Evolutionary conservation across 176 grass and related monocot species (phyloP), one percentile per base, ranked within the genome.

Genomic region (Secale cereale): DNA sequence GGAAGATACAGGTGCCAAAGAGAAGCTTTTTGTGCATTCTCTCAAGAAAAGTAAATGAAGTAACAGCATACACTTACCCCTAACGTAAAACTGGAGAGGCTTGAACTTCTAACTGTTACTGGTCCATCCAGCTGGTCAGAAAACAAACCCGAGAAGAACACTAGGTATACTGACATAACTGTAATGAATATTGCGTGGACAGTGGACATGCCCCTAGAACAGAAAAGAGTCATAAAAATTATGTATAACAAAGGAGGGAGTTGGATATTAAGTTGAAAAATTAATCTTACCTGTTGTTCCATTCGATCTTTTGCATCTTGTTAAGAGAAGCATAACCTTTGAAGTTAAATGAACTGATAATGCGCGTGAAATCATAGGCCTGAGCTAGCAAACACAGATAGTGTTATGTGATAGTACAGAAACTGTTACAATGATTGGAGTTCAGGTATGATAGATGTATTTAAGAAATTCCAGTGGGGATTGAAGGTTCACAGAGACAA

Each of bases 131-230:
- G 60, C 65, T 83, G 68, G 87, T 98, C 96, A 68, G 91, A 95
- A 84, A 98, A 98, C 70, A 98, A 62, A 83, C 85, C 88, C 40
- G 91, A 95, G 64, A 95, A 92, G 81, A 98, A 98, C 48, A 98
- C 91, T 83, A 98, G 71, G 86, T 98, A 98, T 81, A 87, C 32
- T 46, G 96, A 94, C 89, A 98, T 87, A 17, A 86, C 19, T 27
- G 89, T 95, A 45, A 95, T 98, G 87, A 93, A 95, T 87, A 95
- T 50, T 74, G 96, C 96, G 82, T 98, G 96, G 56, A 78, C 91
- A 78, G 85, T 98, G 86, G 96, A 98, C 96, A 98, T 98, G 72
- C 93, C 96, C 88, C 96, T 98, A 64, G 35, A n/a, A n/a, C 13
- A 45, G 41, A 86, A 85, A 82, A 82, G 6, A 26, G 59, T 78